These are phyloP conservation scores for Pyricularia pennisetigena DNA, from an alignment of 2,329 filamentous ascomycete species.

Conservation along the genomic window DNA sequence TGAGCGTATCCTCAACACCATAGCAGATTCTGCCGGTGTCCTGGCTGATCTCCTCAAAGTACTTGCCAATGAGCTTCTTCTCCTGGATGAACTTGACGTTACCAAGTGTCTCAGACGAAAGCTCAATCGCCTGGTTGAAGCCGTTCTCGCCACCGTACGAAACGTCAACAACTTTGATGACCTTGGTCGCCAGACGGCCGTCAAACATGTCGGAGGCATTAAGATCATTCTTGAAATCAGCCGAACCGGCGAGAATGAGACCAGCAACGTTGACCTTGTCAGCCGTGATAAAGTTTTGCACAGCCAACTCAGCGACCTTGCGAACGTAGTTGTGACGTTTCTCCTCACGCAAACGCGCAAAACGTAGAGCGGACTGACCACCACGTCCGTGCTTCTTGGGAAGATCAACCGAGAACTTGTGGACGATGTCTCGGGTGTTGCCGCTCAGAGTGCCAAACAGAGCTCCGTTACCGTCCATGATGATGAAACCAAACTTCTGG, in stretches of 20 bases:
- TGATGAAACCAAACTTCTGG: constrained; percentile 98
- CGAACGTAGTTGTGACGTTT: constrained; percentile 99
- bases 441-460: constrained; percentile 95
- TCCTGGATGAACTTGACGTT: constrained; percentile 99
- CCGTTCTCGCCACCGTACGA: constrained; percentile 99
- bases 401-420: constrained; percentile 97
- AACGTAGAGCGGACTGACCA: constrained; percentile 99
- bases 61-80: constrained; percentile 98
- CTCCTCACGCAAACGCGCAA: constrained; percentile 97
- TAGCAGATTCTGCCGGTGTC: constrained; percentile 97
- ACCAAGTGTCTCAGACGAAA: constrained; percentile 88
- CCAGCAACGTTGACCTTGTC: constrained; percentile 98
- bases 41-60: constrained; percentile 98
- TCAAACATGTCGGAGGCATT: constrained; percentile 98
- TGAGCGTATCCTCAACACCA: constrained; percentile 93
- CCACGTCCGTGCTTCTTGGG: constrained; percentile 99
- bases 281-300: constrained; percentile 97
- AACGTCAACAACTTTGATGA: constrained; percentile 98
- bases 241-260: constrained; percentile 89
- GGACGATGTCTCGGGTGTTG: constrained; percentile 91
- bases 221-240: constrained; percentile 98
- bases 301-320: constrained; percentile 94
- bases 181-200: constrained; percentile 79
- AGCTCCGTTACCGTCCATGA: constrained; percentile 99
- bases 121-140: constrained; percentile 98